Percentiles rank a stretch among this genome's conserved stretches.
phyloP scores from a whole-genome alignment of 176 grass and related monocot species.

The Puya raimondii region DNA sequence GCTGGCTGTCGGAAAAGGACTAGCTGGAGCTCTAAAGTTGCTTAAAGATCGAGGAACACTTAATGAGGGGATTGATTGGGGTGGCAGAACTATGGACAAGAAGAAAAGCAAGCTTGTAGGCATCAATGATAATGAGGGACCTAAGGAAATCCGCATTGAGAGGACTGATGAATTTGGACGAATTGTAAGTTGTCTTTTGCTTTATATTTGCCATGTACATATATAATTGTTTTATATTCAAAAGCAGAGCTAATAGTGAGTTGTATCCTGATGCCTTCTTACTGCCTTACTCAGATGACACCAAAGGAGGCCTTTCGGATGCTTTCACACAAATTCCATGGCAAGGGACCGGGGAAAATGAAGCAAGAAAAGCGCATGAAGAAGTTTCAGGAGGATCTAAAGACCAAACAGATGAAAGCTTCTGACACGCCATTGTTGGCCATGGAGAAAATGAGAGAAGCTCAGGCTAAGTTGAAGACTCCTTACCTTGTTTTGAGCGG shows the following conservation, averaged over 20 bases:
- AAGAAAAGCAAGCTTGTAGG: conserved; percentile 87
- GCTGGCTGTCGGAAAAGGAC: conserved; percentile 66
- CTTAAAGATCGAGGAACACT: conserved; percentile 67
- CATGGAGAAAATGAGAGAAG: conserved; percentile 83
- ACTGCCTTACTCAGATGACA: conserved; percentile 45
- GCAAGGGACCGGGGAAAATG: conserved; percentile 88
- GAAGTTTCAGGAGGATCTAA: conserved; percentile 74
- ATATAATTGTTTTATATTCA: neutral
- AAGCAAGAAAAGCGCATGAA: conserved; percentile 78
- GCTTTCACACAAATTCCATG: conserved; percentile 91
- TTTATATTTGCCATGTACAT: neutral
- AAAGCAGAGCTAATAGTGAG: neutral
- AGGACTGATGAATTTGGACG: conserved; percentile 81
- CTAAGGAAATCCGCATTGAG: conserved; percentile 81
- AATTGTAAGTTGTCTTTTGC: conserved; percentile 51
- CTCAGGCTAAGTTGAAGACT: conserved; percentile 63
- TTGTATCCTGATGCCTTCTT: neutral
- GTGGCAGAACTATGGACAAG: conserved; percentile 82
- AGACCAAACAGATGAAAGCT: conserved; percentile 76
- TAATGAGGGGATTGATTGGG: conserved; percentile 79
- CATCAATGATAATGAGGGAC: conserved; percentile 48
- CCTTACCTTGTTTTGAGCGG: conserved; percentile 77
- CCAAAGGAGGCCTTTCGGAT: conserved; percentile 80
- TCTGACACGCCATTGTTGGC: conserved; percentile 66
- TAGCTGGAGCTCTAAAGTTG: conserved; percentile 71